A percentile compares a stretch with the other conserved stretches of the same genome.
phyloP scores from a whole-genome alignment of 331 rosid genomes.

The Quercus tomentella region DNA sequence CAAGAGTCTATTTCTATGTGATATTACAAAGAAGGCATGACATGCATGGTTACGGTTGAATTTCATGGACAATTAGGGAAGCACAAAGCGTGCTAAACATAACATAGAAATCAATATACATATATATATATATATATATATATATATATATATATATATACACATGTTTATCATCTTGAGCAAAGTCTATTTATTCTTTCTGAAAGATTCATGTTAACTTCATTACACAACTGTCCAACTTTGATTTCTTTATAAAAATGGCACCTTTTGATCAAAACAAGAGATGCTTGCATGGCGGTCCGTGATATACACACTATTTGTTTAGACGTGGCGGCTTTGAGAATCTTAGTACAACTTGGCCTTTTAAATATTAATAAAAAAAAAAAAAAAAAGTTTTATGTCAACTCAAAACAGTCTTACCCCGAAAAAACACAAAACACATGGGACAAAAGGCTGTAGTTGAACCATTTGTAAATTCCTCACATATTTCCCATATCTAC shows the following conservation, averaged over 20 bases:
- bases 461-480: constrained; percentile 10
- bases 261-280: neutral
- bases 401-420: neutral
- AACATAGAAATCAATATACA: neutral
- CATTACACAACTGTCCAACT: neutral
- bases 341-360: constrained; percentile 12
- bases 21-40: too few relatives aligned
- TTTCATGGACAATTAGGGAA: too few relatives aligned
- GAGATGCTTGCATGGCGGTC: constrained; percentile 18
- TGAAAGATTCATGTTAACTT: neutral
- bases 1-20: too few relatives aligned
- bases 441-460: constrained; percentile 26
- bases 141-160: neutral
- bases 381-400: neutral
- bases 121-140: too few relatives aligned
- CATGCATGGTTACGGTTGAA: too few relatives aligned
- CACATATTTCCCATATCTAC: neutral
- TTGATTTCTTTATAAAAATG: neutral
- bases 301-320: constrained; percentile 5
- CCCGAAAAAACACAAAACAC: neutral
- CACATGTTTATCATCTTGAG: neutral
- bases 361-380: neutral
- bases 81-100: neutral
- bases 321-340: constrained; percentile 19
- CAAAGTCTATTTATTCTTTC: neutral